Evolutionary conservation across 2,329 filamentous ascomycete species (phyloP).

Genomic region (Aureobasidium sp.): DNA sequence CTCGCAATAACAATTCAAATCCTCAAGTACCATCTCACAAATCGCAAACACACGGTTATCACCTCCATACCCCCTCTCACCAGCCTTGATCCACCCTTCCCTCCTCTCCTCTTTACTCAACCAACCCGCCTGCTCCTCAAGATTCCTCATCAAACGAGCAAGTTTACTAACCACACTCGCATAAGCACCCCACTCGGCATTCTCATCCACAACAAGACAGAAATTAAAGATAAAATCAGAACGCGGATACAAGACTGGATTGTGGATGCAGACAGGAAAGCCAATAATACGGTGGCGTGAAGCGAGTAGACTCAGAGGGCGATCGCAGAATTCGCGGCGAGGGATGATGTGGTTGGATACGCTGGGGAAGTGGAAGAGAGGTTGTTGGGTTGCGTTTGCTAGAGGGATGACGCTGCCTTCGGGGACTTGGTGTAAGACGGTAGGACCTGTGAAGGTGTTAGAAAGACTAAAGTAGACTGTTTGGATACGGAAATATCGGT

Average conservation of each 20-base stretch:
- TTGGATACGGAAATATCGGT: not conserved
- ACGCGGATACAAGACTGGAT: constrained; percentile 58
- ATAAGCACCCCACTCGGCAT: constrained; percentile 51
- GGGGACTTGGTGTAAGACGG: constrained; percentile 56
- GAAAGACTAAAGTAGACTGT: not conserved
- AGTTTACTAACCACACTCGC: constrained; percentile 72
- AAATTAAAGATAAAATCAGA: constrained; percentile 99
- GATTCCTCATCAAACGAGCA: constrained; percentile 73
- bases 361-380: constrained; percentile 76
- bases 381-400: constrained; percentile 40
- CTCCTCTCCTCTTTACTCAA: constrained; percentile 52
- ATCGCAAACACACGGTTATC: constrained; percentile 50
- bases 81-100: constrained; percentile 19
- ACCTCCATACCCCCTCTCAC: constrained; percentile 22
- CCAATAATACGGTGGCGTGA: constrained; percentile 70
- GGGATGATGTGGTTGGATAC: constrained; percentile 92
- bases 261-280: constrained; percentile 78
- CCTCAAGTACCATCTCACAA: constrained; percentile 82
- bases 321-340: constrained; percentile 89
- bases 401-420: constrained; percentile 45
- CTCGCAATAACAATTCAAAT: constrained; percentile 94
- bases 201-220: constrained; percentile 67
- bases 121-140: constrained; percentile 88
- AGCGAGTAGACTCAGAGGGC: constrained; percentile 38
- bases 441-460: constrained; percentile 39